Evolutionary conservation across 805 yeast genomes (phyloP), one percentile per base, ranked within the genome.

Genomic region (Hagleromyces aurorensis): DNA sequence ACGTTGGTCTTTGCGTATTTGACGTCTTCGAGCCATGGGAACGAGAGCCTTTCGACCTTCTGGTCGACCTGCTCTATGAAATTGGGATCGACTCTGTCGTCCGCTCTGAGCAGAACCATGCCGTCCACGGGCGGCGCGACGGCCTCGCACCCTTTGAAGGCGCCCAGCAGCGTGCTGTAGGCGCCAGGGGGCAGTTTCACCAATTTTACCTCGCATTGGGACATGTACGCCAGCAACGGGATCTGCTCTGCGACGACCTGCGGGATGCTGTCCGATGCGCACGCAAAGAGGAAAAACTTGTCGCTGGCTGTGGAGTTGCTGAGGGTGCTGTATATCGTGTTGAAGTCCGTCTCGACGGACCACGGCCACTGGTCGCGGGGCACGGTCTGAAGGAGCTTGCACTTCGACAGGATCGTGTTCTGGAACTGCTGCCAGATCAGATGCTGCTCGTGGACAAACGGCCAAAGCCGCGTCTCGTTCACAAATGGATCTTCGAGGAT

Each of bases 401-500:
- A 29, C 10, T 57, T 55, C 4, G 57, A 41, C 12, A 70, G 46
- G 6, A 67, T 34, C 3, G 55, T 42, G 4, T 50, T 39, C 7
- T 66, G 64, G 3, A 67, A 33, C n/a, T 70, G 47, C 26, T 60
- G 59, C 17, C 44, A 28, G 7, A 65, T 65, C 2, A 55, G 30
- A 4, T 51, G 49, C 5, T 62, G 67, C 7, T 63, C 67, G 1
- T 62, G 44, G 5, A 55, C 56, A 21, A 32, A 50, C 8, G 61
- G 61, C 45, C 60, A 58, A 5, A 70, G 65, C 56, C 69, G 64
- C 7, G 48, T 54, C 6, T 67, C 60, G 28, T 64, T 65, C 0
- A 79, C 68, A 44, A 61, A 76, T 3, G 86, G 84, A 37, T 73
- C 74, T 16, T 75, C 77, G 13, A 78, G 56, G 2, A 78, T 57